Conservation (phyloP, 2,329 filamentous ascomycete genomes). For the Verticillium alfalfae region DNA sequence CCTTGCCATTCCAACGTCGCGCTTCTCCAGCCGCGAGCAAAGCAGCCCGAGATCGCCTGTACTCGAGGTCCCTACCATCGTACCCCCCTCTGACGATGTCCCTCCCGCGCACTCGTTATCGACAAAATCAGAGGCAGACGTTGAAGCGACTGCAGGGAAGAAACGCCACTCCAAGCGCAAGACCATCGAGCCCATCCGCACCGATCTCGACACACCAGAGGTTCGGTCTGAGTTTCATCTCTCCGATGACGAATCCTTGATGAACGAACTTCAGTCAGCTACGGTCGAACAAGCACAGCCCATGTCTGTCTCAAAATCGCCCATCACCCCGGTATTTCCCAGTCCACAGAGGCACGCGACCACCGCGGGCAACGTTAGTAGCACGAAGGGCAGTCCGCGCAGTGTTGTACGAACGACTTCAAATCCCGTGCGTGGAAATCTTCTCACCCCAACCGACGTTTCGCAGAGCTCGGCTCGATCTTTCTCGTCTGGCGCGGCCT, state of each 20-base stretch:
- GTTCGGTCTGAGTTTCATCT: constrained; percentile 40
- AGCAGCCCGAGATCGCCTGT: constrained; percentile 16
- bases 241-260: constrained; percentile 71
- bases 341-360: constrained; percentile 14
- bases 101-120: background rate
- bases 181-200: constrained; percentile 50
- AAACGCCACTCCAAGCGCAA: constrained; percentile 24
- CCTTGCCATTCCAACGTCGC: constrained; percentile 31
- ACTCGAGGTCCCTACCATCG: constrained; percentile 9
- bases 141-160: background rate
- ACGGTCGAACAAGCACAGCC: constrained; percentile 80
- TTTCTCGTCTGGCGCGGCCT: constrained; percentile 52
- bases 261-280: constrained; percentile 80
- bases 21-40: constrained; percentile 34
- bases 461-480: constrained; percentile 43
- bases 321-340: constrained; percentile 61
- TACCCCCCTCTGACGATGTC: background rate
- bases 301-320: constrained; percentile 75
- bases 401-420: constrained; percentile 25
- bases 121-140: background rate
- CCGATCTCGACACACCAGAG: constrained; percentile 31
- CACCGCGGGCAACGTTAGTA: constrained; percentile 9
- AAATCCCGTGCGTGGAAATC: constrained; percentile 38
- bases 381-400: constrained; percentile 23
- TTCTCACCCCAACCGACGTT: constrained; percentile 39